Conservation (phyloP, 805 yeast genomes). For the Spathaspora boniae region DNA sequence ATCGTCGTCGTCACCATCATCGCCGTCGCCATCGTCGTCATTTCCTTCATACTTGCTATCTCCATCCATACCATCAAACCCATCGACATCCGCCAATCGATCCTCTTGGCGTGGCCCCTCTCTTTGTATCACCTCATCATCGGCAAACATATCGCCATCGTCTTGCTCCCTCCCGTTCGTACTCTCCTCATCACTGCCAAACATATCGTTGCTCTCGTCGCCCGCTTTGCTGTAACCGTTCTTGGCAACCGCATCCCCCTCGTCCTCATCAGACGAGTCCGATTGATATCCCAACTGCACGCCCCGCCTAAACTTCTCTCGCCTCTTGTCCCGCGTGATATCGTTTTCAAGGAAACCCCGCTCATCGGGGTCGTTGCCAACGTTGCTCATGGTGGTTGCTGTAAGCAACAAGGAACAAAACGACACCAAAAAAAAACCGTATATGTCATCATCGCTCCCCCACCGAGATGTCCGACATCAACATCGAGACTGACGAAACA, state of each 20-base stretch:
- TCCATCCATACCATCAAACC: constrained; percentile 21
- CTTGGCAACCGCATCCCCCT: constrained; percentile 6
- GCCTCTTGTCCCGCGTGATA: constrained; percentile 5
- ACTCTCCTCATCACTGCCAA: constrained; percentile 29
- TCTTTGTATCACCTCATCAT: constrained; percentile 31
- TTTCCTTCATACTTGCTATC: constrained; percentile 13
- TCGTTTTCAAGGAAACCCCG: constrained; percentile 3
- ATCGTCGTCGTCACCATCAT: no score
- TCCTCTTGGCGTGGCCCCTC: constrained; percentile 29
- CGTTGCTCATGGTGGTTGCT: constrained; percentile 3
- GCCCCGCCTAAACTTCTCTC: constrained; percentile 13
- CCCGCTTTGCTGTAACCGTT: constrained; percentile 7
- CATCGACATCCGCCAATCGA: constrained; percentile 38
- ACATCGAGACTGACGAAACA: constrained; percentile 44
- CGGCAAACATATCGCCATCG: constrained; percentile 40
- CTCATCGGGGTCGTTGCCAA: neutral
- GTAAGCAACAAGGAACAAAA: neutral
- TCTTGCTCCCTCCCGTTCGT: neutral
- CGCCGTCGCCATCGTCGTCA: constrained; percentile 2
- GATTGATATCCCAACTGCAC: constrained; percentile 21
- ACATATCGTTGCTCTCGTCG: constrained; percentile 45
- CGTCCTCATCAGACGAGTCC: constrained; percentile 20
- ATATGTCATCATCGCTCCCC: neutral
- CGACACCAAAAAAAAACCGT: neutral
- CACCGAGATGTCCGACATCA: constrained; percentile 29